Evolutionary conservation across 768 basidiomycete species (phyloP).

Genomic region (Phanerochaete sordida): DNA sequence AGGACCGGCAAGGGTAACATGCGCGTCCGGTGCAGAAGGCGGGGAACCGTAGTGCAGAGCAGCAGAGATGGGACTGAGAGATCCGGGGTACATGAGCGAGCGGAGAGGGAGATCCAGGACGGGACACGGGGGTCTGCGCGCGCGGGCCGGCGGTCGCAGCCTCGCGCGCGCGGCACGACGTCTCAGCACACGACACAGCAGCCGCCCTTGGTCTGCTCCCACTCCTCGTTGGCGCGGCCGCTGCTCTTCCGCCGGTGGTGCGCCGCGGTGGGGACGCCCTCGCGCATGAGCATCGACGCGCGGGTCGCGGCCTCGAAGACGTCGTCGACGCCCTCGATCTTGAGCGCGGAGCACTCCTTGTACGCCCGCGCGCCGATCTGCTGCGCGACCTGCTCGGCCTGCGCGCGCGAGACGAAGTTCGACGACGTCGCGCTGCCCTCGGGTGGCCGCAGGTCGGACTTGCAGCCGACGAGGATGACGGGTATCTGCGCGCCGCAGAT

Average conservation of each 20-base stretch:
- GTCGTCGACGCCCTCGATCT: constrained; percentile 91
- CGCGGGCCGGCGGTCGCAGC: background rate
- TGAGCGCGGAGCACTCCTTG: constrained; percentile 90
- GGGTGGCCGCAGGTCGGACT: constrained; percentile 83
- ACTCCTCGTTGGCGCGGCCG: constrained; percentile 29
- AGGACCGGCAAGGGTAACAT: background rate
- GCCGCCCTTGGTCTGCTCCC: constrained; percentile 42
- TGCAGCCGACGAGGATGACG: constrained; percentile 94
- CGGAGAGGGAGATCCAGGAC: background rate
- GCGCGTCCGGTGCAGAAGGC: background rate
- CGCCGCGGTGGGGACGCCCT: constrained; percentile 7
- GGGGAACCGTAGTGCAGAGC: background rate
- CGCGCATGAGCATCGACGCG: constrained; percentile 79
- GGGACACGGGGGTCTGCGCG: background rate
- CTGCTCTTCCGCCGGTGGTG: constrained; percentile 57
- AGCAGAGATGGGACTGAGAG: background rate
- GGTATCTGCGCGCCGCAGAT: constrained; percentile 93
- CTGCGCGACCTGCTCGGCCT: constrained; percentile 79
- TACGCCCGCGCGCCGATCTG: constrained; percentile 90
- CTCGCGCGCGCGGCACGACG: background rate
- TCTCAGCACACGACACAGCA: constrained; percentile 69
- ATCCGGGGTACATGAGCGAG: background rate
- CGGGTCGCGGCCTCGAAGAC: constrained; percentile 97
- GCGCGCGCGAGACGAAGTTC: constrained; percentile 67
- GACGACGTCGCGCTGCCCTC: constrained; percentile 41